A percentile compares a stretch with the other conserved stretches of the same genome.
phyloP scores from a whole-genome alignment of 352 stramenopile genomes.

The Phytophthora meadii region DNA sequence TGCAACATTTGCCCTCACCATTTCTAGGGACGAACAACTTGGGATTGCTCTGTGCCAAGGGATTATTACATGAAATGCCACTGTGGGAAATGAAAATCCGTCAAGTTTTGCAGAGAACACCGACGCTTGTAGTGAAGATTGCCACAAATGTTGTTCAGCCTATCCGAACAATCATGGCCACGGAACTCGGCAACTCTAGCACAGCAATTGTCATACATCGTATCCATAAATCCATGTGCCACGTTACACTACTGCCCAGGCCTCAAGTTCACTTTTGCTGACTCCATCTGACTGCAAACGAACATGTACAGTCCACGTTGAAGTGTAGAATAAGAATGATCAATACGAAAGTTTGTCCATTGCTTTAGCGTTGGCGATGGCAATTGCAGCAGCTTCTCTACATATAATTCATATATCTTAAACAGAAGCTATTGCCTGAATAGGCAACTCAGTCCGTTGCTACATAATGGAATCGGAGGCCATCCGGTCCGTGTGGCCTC shows the following conservation, averaged over 20 bases:
- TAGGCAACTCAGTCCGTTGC: background rate
- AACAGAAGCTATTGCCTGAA: too few species aligned
- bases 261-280: constrained; percentile 5
- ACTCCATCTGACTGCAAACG: constrained; percentile 10
- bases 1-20: constrained; percentile 8
- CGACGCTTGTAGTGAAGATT: background rate
- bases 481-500: constrained; percentile 24
- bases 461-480: constrained; percentile 9
- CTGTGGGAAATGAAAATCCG: constrained; percentile 1
- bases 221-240: background rate
- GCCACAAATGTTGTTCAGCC: background rate
- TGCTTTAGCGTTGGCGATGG: too few species aligned
- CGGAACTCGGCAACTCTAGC: constrained; percentile 7
- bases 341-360: background rate
- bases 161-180: background rate
- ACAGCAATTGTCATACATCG: background rate
- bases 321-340: constrained; percentile 24
- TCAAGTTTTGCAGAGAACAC: background rate
- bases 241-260: constrained; percentile 16
- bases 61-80: background rate
- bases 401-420: too few species aligned
- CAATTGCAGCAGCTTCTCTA: background rate
- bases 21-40: constrained; percentile 13
- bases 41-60: background rate
- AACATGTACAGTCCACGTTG: constrained; percentile 15